Evolutionary conservation across 176 grass and related monocot genomes (phyloP).

Genomic region (Juncus inflexus): DNA sequence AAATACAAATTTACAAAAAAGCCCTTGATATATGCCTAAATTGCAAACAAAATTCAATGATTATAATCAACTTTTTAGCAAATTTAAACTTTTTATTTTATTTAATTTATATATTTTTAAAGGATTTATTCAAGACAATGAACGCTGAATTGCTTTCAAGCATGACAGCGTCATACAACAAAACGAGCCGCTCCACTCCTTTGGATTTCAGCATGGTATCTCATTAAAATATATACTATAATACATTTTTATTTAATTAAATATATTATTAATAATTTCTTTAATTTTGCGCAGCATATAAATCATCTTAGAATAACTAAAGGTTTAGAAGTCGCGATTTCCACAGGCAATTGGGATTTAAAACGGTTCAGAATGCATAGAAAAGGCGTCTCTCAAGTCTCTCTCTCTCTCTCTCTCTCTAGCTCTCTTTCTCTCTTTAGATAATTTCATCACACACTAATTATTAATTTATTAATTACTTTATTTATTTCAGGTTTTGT

Average conservation of each 20-base stretch:
- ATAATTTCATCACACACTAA: neutral
- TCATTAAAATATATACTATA: neutral
- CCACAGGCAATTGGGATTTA: constrained; percentile 96
- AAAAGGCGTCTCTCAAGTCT: constrained; percentile 96
- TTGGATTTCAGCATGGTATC: constrained; percentile 66
- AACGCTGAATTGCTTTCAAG: constrained; percentile 38
- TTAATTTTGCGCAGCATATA: constrained; percentile 36
- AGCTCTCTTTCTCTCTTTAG: constrained; percentile 14
- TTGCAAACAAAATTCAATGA: constrained; percentile 3
- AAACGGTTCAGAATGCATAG: constrained; percentile 93
- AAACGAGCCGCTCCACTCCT: constrained; percentile 47
- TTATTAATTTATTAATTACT: neutral
- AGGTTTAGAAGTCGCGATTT: constrained; percentile 82
- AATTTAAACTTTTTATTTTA: constrained; percentile 1
- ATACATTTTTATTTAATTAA: constrained; percentile 9
- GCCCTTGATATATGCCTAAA: neutral
- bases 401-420: constrained; percentile 43
- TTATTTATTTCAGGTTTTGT: constrained; percentile 55
- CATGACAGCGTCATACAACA: constrained; percentile 48
- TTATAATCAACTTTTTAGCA: neutral
- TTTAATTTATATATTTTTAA: neutral
- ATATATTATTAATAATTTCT: neutral
- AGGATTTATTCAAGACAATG: constrained; percentile 99
- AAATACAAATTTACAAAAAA: too few relatives aligned
- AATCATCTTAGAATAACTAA: constrained; percentile 38